A percentile compares a stretch with the other conserved stretches of the same genome.
phyloP scores from a whole-genome alignment of 148 eudicot species.

The Amaranthus hypochondriacus region DNA sequence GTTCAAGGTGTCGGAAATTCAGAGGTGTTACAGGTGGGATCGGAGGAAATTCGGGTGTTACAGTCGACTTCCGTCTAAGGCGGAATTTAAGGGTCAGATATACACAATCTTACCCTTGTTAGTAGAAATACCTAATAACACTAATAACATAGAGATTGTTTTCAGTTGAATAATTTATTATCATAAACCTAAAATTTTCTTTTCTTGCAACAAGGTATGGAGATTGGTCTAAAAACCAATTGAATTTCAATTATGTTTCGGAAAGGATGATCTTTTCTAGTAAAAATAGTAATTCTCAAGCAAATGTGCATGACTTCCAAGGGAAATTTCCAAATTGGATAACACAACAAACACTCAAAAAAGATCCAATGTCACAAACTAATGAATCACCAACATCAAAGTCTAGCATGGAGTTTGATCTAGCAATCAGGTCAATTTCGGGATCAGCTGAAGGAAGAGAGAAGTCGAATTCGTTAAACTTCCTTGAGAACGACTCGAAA shows the following conservation, averaged over 20 bases:
- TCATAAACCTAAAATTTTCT: not conserved
- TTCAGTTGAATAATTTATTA: not conserved
- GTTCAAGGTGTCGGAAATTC: no score
- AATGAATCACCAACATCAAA: slow-evolving; percentile 7
- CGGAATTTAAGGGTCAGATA: no score
- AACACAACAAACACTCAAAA: slow-evolving; percentile 15
- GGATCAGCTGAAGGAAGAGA: not conserved
- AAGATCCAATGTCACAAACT: slow-evolving; percentile 4
- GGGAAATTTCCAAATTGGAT: slow-evolving; percentile 27
- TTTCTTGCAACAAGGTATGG: slow-evolving; percentile 23
- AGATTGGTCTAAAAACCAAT: not conserved
- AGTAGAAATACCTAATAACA: no score
- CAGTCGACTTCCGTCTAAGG: no score
- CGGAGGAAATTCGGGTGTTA: no score
- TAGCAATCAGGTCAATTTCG: slow-evolving; percentile 17
- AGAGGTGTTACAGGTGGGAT: no score
- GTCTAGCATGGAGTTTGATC: slow-evolving; percentile 16
- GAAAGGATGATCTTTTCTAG: no score
- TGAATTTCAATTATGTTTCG: no score
- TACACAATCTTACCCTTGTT: no score
- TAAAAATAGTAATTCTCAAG: not conserved
- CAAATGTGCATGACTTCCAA: slow-evolving; percentile 11
- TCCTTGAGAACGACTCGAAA: slow-evolving; percentile 1
- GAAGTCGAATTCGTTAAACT: no score
- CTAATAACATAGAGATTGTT: no score